Conservation (phyloP, 352 stramenopile species). For the Lagenidium sp. region DNA sequence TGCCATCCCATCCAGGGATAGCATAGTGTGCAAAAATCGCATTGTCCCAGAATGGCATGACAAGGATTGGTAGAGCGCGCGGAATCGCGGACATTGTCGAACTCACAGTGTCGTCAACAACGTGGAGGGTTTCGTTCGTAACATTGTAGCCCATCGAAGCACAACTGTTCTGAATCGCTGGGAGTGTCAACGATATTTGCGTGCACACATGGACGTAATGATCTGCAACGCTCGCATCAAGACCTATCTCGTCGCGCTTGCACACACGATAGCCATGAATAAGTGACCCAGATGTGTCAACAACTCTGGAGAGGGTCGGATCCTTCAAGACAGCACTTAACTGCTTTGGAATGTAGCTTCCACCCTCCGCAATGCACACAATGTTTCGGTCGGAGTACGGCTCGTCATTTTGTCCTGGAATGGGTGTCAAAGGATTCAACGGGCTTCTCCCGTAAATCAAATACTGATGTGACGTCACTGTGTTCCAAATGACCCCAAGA, state of each 20-base stretch:
- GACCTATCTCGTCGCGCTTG: slow-evolving; percentile 2
- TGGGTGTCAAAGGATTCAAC: neutral
- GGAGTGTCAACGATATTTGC: slow-evolving; percentile 7
- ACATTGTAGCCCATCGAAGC: slow-evolving; percentile 16
- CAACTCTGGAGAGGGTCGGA: slow-evolving; percentile 1
- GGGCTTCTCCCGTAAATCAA: slow-evolving; percentile 3
- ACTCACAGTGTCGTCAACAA: slow-evolving; percentile 12
- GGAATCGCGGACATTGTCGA: slow-evolving; percentile 4
- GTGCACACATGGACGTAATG: slow-evolving; percentile 13
- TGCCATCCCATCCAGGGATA: slow-evolving; percentile 16
- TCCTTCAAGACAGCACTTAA: slow-evolving; percentile 12
- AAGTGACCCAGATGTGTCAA: slow-evolving; percentile 7
- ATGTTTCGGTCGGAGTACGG: slow-evolving; percentile 32
- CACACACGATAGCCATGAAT: slow-evolving; percentile 20
- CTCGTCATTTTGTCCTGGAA: slow-evolving; percentile 29
- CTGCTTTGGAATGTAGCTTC: slow-evolving; percentile 21
- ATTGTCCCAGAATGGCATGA: slow-evolving; percentile 29
- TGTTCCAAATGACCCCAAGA: slow-evolving; percentile 17
- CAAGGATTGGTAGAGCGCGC: slow-evolving; percentile 16
- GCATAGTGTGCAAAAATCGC: slow-evolving; percentile 3
- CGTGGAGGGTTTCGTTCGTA: slow-evolving; percentile 8
- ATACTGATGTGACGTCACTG: neutral
- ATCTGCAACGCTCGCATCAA: neutral
- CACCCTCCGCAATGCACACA: slow-evolving; percentile 19
- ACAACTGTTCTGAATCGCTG: slow-evolving; percentile 12